Evolutionary conservation across 805 yeast genomes (phyloP).

Genomic region (Kluyveromyces siamensis): DNA sequence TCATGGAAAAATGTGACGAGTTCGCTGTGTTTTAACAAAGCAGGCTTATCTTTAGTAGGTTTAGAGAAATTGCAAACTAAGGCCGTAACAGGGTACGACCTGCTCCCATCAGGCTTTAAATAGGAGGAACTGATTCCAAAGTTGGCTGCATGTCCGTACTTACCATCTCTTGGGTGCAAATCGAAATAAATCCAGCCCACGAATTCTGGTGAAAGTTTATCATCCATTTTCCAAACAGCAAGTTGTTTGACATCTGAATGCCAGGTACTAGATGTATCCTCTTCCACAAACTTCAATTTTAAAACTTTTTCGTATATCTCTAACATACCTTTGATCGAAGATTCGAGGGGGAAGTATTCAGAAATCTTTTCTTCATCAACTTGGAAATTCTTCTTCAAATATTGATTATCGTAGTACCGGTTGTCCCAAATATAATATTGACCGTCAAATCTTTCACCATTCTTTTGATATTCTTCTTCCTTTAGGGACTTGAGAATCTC

Average conservation of each 20-base stretch:
- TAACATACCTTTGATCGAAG: conserved; percentile 62
- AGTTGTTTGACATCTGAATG: conserved; percentile 69
- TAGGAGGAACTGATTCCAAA: conserved; percentile 60
- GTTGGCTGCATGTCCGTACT: conserved; percentile 84
- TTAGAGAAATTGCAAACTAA: conserved; percentile 79
- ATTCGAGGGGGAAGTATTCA: conserved; percentile 69
- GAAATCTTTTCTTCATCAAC: conserved; percentile 66
- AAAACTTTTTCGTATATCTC: conserved; percentile 61
- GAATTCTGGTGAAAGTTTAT: conserved; percentile 41
- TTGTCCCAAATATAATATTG: conserved; percentile 65
- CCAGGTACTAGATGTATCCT: conserved; percentile 45
- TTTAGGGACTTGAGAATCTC: conserved; percentile 42
- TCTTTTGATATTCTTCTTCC: conserved; percentile 38
- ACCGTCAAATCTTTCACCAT: conserved; percentile 35
- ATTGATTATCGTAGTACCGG: conserved; percentile 53
- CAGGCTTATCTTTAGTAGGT: conserved; percentile 60
- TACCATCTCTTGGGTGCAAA: conserved; percentile 77
- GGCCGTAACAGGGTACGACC: conserved; percentile 62
- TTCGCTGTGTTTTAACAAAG: conserved; percentile 67
- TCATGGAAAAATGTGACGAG: conserved; percentile 84
- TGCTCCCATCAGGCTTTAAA: conserved; percentile 37
- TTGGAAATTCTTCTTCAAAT: conserved; percentile 57
- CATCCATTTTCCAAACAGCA: conserved; percentile 59
- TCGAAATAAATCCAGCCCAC: conserved; percentile 76
- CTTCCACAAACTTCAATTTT: conserved; percentile 55